These are phyloP conservation scores for Apiosordaria backusii DNA, from an alignment of 495 filamentous ascomycete genomes.

Conservation along the genomic window DNA sequence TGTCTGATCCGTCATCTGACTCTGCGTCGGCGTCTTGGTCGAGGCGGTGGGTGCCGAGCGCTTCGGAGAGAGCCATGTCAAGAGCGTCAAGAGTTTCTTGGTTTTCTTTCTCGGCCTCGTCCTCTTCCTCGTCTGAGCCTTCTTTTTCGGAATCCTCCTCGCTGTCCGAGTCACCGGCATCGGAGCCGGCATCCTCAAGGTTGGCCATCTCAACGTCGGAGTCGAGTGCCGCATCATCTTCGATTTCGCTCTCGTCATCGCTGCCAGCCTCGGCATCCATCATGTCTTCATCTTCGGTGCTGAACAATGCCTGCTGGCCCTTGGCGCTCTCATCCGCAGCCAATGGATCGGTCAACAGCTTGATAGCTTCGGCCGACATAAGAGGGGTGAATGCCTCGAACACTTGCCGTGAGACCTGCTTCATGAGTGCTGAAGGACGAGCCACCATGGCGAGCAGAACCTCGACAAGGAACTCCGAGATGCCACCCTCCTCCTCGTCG, in stretches of 20 bases:
- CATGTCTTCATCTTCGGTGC: slow-evolving; percentile 61
- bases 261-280: slow-evolving; percentile 40
- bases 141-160: slow-evolving; percentile 35
- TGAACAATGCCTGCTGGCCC: slow-evolving; percentile 83
- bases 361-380: slow-evolving; percentile 66
- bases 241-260: slow-evolving; percentile 28
- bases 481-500: slow-evolving; percentile 45
- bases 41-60: slow-evolving; percentile 61
- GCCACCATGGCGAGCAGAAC: slow-evolving; percentile 83
- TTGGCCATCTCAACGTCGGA: slow-evolving; percentile 44
- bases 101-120: slow-evolving; percentile 43
- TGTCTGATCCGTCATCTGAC: slow-evolving; percentile 65
- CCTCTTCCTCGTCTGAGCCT: slow-evolving; percentile 29
- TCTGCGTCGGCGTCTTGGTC: slow-evolving; percentile 46
- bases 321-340: slow-evolving; percentile 73
- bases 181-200: slow-evolving; percentile 40
- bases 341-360: slow-evolving; percentile 70
- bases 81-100: slow-evolving; percentile 55
- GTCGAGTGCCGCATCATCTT: slow-evolving; percentile 43
- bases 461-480: slow-evolving; percentile 75
- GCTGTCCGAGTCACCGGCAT: slow-evolving; percentile 42
- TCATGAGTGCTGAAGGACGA: slow-evolving; percentile 77
- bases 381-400: slow-evolving; percentile 73
- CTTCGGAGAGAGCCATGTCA: slow-evolving; percentile 73
- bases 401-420: slow-evolving; percentile 81